Base-by-base conservation (phyloP, 257 asterid genomes). In the Plantago ovata region DNA sequence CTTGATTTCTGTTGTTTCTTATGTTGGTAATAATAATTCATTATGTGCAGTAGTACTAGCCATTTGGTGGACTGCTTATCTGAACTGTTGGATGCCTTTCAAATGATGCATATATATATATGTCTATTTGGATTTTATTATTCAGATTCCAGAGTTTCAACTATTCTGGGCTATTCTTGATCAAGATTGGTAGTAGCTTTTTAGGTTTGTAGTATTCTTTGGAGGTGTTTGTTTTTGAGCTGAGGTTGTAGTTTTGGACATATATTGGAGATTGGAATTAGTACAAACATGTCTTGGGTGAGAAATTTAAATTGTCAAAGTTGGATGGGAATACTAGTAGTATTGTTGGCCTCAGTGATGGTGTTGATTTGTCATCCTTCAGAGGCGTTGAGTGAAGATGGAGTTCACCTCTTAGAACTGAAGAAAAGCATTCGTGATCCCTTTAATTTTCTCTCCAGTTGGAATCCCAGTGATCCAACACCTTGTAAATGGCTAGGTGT, bases 401-500 rank as follows among this genome's bases (percentile, higher is more conserved):
- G 95, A 46, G 64, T 71, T 23, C 15, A 67, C 62, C 93, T 91
- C 21, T 63, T 91, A 5, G 86, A 91, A 20, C 56, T 87, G 49
- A 91, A 91, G 90, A 73, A 79, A 67, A 69, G 7, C 67, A 68
- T 91, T 13, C 32, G 56, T 48, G 98, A 91, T 57, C 69, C 71
- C 9, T 56, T 16, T 38, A 67, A 72, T 53, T 42, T 48, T 64
- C 85, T 91, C 10, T 59, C 53, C 16, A 70, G 81, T 60, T 91
- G 98, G 98, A 83, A 85, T 62, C 73, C 89, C 0, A 67, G 61
- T 48, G 92, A 87, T 70, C 72, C 45, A 28, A 81, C 82, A 7
- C 95, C 98, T 14, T 91, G 98, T 66, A 65, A 66, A 46, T 91
- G 98, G 98, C 10, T 50, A 23, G 96, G 98, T 51, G 95, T 91